Evolutionary conservation across 2,329 filamentous ascomycete species (phyloP).

Genomic region (Dothideomycetes sp.): DNA sequence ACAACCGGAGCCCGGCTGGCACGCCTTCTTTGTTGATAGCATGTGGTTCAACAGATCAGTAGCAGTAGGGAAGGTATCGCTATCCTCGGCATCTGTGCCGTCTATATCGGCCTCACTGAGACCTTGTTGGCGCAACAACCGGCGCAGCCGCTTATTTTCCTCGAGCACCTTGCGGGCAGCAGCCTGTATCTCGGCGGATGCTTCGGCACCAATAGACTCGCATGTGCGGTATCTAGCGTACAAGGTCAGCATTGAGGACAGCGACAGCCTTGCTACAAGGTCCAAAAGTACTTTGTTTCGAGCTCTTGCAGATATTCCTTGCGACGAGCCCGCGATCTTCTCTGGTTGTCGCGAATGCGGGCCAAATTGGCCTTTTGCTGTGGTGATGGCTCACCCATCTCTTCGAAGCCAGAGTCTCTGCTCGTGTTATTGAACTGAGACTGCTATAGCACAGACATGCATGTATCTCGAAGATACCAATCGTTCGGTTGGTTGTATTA

Average conservation of each 20-base stretch:
- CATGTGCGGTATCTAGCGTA: too few relatives aligned
- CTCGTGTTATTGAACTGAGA: too few relatives aligned
- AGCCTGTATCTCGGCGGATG: slow-evolving; percentile 61
- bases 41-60: slow-evolving; percentile 13
- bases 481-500: too few relatives aligned
- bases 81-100: slow-evolving; percentile 8
- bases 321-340: slow-evolving; percentile 62
- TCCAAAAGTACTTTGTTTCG: slow-evolving; percentile 54
- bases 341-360: slow-evolving; percentile 67
- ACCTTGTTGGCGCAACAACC: slow-evolving; percentile 50
- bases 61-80: slow-evolving; percentile 9
- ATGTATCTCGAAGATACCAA: too few relatives aligned
- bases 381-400: slow-evolving; percentile 5
- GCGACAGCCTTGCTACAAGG: too few relatives aligned
- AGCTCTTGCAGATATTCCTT: slow-evolving; percentile 66
- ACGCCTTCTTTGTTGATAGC: slow-evolving; percentile 10
- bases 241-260: too few relatives aligned
- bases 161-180: slow-evolving; percentile 60
- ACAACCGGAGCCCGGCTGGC: not conserved
- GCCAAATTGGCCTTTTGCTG: slow-evolving; percentile 36
- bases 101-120: slow-evolving; percentile 48
- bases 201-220: slow-evolving; percentile 57
- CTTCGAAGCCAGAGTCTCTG: too few relatives aligned
- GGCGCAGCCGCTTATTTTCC: slow-evolving; percentile 58
- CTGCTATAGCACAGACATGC: too few relatives aligned